phyloP scores from a whole-genome alignment of 305 asterid species.

The Solanum hybrid region DNA sequence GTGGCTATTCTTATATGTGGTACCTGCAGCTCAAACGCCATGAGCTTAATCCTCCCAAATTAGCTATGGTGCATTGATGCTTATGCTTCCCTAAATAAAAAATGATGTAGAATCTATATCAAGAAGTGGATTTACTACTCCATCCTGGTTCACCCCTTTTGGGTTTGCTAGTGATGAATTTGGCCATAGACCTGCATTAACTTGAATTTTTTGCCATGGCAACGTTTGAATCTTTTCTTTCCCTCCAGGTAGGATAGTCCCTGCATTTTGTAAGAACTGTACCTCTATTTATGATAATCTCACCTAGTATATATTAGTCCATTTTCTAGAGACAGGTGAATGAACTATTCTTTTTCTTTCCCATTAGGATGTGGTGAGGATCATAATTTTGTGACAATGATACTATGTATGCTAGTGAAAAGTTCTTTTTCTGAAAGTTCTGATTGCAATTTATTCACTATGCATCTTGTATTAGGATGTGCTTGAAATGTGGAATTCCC shows the following conservation, averaged over 20 bases:
- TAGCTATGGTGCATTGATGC: not conserved
- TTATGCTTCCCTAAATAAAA: not conserved
- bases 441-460: not conserved
- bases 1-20: not conserved
- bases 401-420: not conserved
- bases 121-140: not conserved
- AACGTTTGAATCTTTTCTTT: not conserved
- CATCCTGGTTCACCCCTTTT: not conserved
- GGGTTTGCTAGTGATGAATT: not conserved
- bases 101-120: not conserved
- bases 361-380: not conserved
- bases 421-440: not conserved
- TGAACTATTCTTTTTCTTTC: not conserved
- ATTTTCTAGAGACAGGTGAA: not conserved
- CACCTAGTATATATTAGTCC: not conserved
- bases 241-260: not conserved
- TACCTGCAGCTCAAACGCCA: not conserved
- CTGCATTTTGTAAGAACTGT: not conserved
- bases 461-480: constrained; percentile 45
- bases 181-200: not conserved
- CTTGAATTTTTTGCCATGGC: not conserved
- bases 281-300: not conserved
- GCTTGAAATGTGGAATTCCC: constrained; percentile 72
- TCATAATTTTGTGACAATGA: not conserved
- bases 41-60: not conserved